Percentiles rank a stretch among this genome's conserved stretches.
Evolutionary conservation across 495 filamentous ascomycete species (phyloP).

Genomic region (Penicillium robsamsonii): DNA sequence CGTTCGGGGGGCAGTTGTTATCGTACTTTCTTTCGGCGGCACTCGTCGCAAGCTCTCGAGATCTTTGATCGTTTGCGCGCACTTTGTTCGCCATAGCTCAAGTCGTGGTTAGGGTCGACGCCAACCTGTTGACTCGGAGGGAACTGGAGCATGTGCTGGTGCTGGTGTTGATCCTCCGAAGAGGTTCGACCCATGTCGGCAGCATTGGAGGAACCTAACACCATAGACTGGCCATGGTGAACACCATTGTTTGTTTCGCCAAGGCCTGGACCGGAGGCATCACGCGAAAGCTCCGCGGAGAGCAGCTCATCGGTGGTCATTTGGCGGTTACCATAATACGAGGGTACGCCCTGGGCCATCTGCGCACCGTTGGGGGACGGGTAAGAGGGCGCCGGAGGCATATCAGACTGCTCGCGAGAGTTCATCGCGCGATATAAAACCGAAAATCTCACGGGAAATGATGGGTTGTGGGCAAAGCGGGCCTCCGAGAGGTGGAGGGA

Average conservation of each 20-base stretch:
- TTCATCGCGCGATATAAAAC: conserved; percentile 36
- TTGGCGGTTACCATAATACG: conserved; percentile 47
- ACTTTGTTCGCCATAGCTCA: conserved; percentile 58
- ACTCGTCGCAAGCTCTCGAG: conserved; percentile 92
- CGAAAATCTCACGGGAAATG: conserved; percentile 9
- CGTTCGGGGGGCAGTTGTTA: conserved; percentile 9
- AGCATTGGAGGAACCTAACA: conserved; percentile 41
- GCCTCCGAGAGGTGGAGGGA: conserved; percentile 34
- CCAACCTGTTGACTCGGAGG: conserved; percentile 50
- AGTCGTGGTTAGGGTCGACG: conserved; percentile 50
- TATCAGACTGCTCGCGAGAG: conserved; percentile 47
- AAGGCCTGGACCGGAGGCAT: conserved; percentile 42
- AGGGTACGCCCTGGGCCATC: conserved; percentile 47
- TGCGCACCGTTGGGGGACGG: conserved; percentile 50
- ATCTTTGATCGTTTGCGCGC: conserved; percentile 88
- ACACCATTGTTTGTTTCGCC: conserved; percentile 44
- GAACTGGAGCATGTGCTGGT: conserved; percentile 49
- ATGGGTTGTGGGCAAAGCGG: conserved; percentile 23
- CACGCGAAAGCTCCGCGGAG: conserved; percentile 47
- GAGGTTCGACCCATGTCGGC: conserved; percentile 42
- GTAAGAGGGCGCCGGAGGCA: conserved; percentile 49
- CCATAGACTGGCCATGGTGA: conserved; percentile 44
- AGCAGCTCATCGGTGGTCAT: conserved; percentile 48
- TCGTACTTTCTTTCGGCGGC: conserved; percentile 82
- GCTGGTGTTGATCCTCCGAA: conserved; percentile 44